Conservation (phyloP, 805 yeast genomes). For the Metschnikowia anglica region DNA sequence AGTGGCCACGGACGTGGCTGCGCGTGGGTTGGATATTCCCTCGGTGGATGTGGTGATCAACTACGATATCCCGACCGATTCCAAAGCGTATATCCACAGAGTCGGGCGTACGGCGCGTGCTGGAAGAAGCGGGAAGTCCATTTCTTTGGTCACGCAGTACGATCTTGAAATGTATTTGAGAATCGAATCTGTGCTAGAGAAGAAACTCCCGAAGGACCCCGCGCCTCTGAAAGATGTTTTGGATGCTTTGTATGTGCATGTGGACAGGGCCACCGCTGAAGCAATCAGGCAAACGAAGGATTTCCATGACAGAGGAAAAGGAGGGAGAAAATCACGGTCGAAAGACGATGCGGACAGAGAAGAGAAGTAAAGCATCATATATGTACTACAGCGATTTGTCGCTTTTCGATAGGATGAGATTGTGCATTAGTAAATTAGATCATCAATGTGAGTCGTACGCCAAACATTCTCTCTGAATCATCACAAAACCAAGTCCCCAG, state of each 20-base stretch:
- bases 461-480: no score
- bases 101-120: constrained; percentile 97
- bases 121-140: constrained; percentile 83
- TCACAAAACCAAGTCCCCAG: no score
- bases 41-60: constrained; percentile 74
- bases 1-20: constrained; percentile 87
- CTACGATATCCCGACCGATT: constrained; percentile 80
- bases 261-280: constrained; percentile 88
- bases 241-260: constrained; percentile 75
- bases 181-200: constrained; percentile 82
- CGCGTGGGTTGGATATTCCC: constrained; percentile 85
- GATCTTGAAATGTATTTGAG: constrained; percentile 86
- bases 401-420: neutral
- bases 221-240: constrained; percentile 75
- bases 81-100: constrained; percentile 80
- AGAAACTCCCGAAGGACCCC: constrained; percentile 78
- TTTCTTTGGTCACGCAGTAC: constrained; percentile 89
- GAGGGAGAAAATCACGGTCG: constrained; percentile 34
- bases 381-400: no score
- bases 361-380: constrained; percentile 8
- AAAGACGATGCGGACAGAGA: constrained; percentile 39
- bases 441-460: no score
- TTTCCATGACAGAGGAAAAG: constrained; percentile 44
- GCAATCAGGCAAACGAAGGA: constrained; percentile 80
- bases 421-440: neutral